Evolutionary conservation across 2,329 filamentous ascomycete species (phyloP), one percentile per base, ranked within the genome.

Genomic region (Xylariales sp.): DNA sequence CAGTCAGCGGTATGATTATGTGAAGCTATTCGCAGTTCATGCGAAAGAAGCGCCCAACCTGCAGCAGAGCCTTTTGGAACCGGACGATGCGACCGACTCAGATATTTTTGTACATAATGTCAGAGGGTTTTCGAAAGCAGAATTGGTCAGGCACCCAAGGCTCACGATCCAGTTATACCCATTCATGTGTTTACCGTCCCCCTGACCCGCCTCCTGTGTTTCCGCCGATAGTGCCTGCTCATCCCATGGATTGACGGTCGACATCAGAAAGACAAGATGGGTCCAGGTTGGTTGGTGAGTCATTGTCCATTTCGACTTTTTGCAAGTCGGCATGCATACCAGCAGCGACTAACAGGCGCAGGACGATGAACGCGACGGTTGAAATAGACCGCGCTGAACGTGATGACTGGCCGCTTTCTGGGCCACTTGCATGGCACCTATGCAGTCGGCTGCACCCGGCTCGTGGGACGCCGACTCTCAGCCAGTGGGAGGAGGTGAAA

Each of bases 21-120:
- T 54, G 54, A 57, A 42, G 49, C 35, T 57, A 57, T 57, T 53
- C 53, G 54, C 50, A 56, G 48, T 48, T 56, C 50, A 55, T 54
- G 53, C 52, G 48, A 53, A n/a, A n/a, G n/a, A n/a, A 45, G 43
- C 42, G 33, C 33, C 21, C 40, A 38, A 48, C 43, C 40, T 49
- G 51, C 47, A 50, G 44, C 38, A 41, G 36, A 40, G 29, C 17
- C 25, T 23, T 33, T 33, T 34, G 43, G 49, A 36, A 43, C n/a
- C 47, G 29, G 44, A 42, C 33, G 43, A 45, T 43, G 41, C 25
- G 34, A 46, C 40, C 45, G 46, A 44, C 29, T 43, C 25, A 36
- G 31, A 37, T 27, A 23, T 32, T 29, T 36, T 36, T 20, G 17
- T 32, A 41, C n/a, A 16, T 33, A 14, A 29, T 32, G 34, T 27